Conservation (phyloP, 2,329 filamentous ascomycete genomes). For the Fusarium hainanense region DNA sequence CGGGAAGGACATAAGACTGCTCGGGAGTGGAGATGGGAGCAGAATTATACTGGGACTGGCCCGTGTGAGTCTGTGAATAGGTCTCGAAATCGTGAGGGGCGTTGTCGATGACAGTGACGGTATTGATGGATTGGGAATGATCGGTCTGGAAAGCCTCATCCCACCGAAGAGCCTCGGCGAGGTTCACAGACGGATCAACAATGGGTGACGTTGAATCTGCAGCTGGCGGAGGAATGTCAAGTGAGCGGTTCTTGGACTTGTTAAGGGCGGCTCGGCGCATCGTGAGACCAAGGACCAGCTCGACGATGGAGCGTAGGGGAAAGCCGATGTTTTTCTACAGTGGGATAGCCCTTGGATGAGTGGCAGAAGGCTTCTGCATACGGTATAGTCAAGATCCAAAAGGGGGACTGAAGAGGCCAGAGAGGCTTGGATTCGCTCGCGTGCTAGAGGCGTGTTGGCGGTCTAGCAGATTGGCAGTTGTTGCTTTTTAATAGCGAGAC, state of each 20-base stretch:
- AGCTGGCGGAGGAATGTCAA: conserved; percentile 20
- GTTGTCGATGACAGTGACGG: conserved; percentile 10
- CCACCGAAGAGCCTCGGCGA: conserved; percentile 26
- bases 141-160: conserved; percentile 39
- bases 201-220: conserved; percentile 6
- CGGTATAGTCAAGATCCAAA: conserved; percentile 35
- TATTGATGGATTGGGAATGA: conserved; percentile 14
- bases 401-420: conserved; percentile 19
- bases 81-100: conserved; percentile 5
- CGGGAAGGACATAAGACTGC: conserved; percentile 19
- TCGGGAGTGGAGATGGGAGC: conserved; percentile 3
- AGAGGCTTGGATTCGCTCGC: conserved; percentile 28
- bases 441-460: conserved; percentile 31
- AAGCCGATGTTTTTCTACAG: conserved; percentile 36
- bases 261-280: conserved; percentile 40
- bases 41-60: conserved; percentile 9
- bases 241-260: conserved; percentile 32
- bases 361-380: conserved; percentile 40
- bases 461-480: conserved; percentile 28
- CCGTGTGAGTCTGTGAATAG: conserved; percentile 15
- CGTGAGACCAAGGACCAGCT: conserved; percentile 31
- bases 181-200: conserved; percentile 14
- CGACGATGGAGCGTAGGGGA: conserved; percentile 12
- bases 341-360: not conserved
- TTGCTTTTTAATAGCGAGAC: conserved; percentile 44